Percentiles rank a stretch among this genome's conserved stretches.
These are phyloP conservation scores for Cordyceps javanica DNA, from an alignment of 2,329 filamentous ascomycete species.

Conservation along the genomic window DNA sequence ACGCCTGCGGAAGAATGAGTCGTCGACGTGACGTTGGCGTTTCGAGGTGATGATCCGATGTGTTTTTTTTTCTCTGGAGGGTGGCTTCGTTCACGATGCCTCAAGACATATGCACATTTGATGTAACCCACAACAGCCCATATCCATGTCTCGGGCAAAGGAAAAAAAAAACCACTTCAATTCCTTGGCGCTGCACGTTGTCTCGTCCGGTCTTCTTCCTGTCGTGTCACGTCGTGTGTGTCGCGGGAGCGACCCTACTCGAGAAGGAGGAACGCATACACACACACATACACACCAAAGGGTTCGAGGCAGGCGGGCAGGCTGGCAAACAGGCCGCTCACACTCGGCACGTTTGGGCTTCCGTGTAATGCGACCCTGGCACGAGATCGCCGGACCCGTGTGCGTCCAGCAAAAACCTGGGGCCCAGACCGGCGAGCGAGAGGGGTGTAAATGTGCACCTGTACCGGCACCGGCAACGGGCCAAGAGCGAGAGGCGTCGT, in stretches of 20 bases:
- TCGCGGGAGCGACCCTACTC: neutral
- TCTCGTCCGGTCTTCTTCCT: neutral
- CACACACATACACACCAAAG: neutral
- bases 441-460: no score
- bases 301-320: no score
- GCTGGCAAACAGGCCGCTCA: no score
- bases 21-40: neutral
- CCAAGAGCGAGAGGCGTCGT: no score
- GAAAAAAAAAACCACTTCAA: neutral
- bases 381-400: constrained; percentile 3
- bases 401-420: neutral
- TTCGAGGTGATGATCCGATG: no score
- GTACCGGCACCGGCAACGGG: no score
- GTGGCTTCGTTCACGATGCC: constrained; percentile 2
- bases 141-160: neutral
- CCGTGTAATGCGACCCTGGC: constrained; percentile 3
- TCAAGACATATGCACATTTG: no score
- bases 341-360: neutral
- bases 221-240: neutral
- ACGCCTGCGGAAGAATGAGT: no score
- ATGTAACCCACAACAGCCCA: no score
- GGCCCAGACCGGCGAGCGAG: no score
- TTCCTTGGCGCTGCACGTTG: neutral
- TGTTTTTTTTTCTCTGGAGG: no score
- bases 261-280: neutral